A percentile compares a stretch with the other conserved stretches of the same genome.
Evolutionary conservation across 2,329 filamentous ascomycete genomes (phyloP).

Genomic region (Mycosphaerella arachidis): DNA sequence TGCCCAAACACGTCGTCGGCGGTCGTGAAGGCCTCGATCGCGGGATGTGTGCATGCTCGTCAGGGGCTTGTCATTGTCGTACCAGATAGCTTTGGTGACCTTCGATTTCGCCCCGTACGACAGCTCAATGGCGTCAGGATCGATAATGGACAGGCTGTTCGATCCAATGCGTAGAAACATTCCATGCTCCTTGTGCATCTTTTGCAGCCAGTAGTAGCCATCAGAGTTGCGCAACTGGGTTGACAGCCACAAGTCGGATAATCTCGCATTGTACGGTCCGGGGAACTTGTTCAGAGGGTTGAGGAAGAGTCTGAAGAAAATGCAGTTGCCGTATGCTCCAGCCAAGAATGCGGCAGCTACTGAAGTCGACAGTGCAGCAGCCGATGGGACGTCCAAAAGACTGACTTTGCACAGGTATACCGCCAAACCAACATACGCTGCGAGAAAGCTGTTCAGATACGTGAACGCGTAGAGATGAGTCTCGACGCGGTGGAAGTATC

Average conservation of each 20-base stretch:
- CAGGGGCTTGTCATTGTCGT: constrained; percentile 35
- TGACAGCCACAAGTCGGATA: constrained; percentile 34
- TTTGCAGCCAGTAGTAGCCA: constrained; percentile 28
- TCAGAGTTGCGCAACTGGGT: constrained; percentile 26
- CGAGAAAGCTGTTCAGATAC: constrained; percentile 24
- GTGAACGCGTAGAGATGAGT: constrained; percentile 26
- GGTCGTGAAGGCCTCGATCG: constrained; percentile 36
- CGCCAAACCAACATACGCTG: constrained; percentile 12
- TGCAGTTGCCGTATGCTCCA: constrained; percentile 31
- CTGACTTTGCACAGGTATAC: constrained; percentile 18
- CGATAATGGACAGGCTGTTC: constrained; percentile 35
- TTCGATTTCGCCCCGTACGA: constrained; percentile 38
- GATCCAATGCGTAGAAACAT: constrained; percentile 36
- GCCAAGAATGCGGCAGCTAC: constrained; percentile 17
- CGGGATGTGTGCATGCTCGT: constrained; percentile 39
- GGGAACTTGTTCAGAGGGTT: constrained; percentile 34
- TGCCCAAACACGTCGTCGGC: constrained; percentile 41
- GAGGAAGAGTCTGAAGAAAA: constrained; percentile 35
- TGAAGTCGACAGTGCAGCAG: constrained; percentile 9
- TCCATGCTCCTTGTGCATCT: constrained; percentile 36
- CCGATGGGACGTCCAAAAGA: constrained; percentile 10
- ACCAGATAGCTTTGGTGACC: constrained; percentile 42
- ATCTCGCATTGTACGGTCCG: constrained; percentile 32
- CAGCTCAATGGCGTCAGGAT: constrained; percentile 35
- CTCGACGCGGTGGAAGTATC: constrained; percentile 26